Evolutionary conservation across 805 yeast genomes (phyloP).

Genomic region (Metschnikowia chrysomelidarum): DNA sequence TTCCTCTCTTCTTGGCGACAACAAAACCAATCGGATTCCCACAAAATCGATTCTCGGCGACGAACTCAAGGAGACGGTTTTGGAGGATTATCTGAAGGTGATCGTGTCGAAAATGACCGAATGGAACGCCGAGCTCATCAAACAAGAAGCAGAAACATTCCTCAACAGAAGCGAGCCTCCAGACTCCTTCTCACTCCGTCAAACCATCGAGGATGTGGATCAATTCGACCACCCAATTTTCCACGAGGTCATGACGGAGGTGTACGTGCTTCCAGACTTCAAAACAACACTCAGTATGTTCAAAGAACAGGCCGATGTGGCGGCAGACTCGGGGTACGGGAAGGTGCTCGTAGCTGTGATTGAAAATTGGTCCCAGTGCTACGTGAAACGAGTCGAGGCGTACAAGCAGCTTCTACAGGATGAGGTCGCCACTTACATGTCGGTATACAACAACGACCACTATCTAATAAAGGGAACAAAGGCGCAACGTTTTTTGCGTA

Average conservation of each 20-base stretch:
- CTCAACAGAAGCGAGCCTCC: conserved; percentile 69
- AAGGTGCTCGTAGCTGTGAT: conserved; percentile 77
- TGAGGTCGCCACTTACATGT: conserved; percentile 40
- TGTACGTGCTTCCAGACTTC: conserved; percentile 69
- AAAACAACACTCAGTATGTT: conserved; percentile 78
- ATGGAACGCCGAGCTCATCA: conserved; percentile 73
- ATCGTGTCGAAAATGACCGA: conserved; percentile 73
- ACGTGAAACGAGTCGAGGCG: conserved; percentile 57
- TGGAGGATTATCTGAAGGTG: conserved; percentile 75
- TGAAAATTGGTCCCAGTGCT: conserved; percentile 61
- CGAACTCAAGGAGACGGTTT: conserved; percentile 65
- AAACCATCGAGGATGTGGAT: conserved; percentile 40
- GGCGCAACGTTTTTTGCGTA: conserved; percentile 36
- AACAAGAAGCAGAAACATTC: conserved; percentile 67
- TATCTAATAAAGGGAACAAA: conserved; percentile 44
- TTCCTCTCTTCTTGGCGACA: conserved; percentile 24
- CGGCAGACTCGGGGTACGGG: conserved; percentile 81
- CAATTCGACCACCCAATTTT: conserved; percentile 31
- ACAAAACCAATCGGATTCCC: conserved; percentile 40
- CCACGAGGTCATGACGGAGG: conserved; percentile 42
- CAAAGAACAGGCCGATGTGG: conserved; percentile 86
- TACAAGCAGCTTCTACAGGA: conserved; percentile 58
- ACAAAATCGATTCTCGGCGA: conserved; percentile 63
- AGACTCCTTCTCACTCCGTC: conserved; percentile 58
- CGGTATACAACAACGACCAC: conserved; percentile 39